These are phyloP conservation scores for Dendrobium officinale DNA, from an alignment of 106 monocot species.

Conservation along the genomic window DNA sequence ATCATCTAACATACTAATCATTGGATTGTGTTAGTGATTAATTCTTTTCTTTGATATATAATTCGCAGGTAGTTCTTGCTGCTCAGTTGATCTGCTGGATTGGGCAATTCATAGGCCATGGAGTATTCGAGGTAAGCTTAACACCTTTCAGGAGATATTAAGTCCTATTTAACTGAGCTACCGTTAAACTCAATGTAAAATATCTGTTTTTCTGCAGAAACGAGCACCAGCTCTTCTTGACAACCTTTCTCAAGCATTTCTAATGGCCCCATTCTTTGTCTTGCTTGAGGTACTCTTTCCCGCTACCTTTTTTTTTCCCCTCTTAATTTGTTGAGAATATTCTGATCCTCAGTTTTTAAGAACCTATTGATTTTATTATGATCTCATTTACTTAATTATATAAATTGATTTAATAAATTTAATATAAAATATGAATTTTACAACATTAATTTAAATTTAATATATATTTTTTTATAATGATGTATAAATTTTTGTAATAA, in stretches of 20 bases:
- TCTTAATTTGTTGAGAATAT: not conserved
- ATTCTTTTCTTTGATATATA: not conserved
- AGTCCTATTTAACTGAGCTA: not conserved
- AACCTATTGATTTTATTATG: too few species aligned
- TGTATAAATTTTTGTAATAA: too few species aligned
- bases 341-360: too few species aligned
- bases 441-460: too few species aligned
- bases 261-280: slow-evolving; percentile 69
- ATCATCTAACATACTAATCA: too few species aligned
- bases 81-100: slow-evolving; percentile 36
- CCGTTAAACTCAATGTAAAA: not conserved
- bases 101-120: slow-evolving; percentile 43
- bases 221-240: slow-evolving; percentile 54
- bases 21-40: too few species aligned
- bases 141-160: not conserved
- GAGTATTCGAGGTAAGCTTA: slow-evolving; percentile 43
- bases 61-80: slow-evolving; percentile 32
- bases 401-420: too few species aligned
- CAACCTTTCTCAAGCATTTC: slow-evolving; percentile 44
- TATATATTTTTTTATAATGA: too few species aligned
- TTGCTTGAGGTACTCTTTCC: slow-evolving; percentile 42
- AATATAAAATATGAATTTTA: too few species aligned
- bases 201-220: slow-evolving; percentile 21
- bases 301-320: not conserved
- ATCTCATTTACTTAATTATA: too few species aligned